Evolutionary conservation across 2,329 filamentous ascomycete genomes (phyloP), one percentile per base, ranked within the genome.

Genomic region (Talaromyces sp.): DNA sequence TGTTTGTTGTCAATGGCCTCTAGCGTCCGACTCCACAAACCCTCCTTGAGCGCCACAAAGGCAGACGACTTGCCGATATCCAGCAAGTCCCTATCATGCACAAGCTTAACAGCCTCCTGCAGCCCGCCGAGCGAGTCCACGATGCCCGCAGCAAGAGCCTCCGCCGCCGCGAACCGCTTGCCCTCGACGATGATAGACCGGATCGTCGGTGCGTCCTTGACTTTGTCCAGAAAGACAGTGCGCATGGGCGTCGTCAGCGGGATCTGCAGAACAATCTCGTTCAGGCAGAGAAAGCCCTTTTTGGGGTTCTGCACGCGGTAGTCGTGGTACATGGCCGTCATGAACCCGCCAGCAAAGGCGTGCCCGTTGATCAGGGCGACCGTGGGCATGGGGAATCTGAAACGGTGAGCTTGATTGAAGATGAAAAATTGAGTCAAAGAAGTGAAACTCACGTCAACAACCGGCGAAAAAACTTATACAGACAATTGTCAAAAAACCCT

Each of bases 301-400:
- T 81, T 70, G 0, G 88, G 84, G 70, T 89, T 89, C 78, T 91
- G 89, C 66, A 95, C 81, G 30, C 91, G 85, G 78, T 95, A 95
- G 77, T 93, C 90, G 75, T 93, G 90, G 76, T 89, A 86, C 84
- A 92, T 90, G 62, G 89, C 85, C 10, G 89, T 79, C 87, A 95
- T 93, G 63, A 93, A 80, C n/a, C 89, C 91, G 53, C 85, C 91
- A 6, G 91, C 91, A 73, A 92, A 95, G 59, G 88, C 86, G 74
- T 96, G 91, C 25, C 91, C 91, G 68, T 91, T 92, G 59, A 93
- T 71, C 9, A 92, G 80, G n/a, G 90, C 88, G 56, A 95, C 76
- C 3, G 90, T 95, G 27, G 91, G 91, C 89, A 93, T 92, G 15
- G 90, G 89, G 71, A 87, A 93, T 58, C 80, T 83, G n/a, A 10